Evolutionary conservation across 2,329 filamentous ascomycete genomes (phyloP), one percentile per base, ranked within the genome.

Genomic region (Stenocarpella maydis): DNA sequence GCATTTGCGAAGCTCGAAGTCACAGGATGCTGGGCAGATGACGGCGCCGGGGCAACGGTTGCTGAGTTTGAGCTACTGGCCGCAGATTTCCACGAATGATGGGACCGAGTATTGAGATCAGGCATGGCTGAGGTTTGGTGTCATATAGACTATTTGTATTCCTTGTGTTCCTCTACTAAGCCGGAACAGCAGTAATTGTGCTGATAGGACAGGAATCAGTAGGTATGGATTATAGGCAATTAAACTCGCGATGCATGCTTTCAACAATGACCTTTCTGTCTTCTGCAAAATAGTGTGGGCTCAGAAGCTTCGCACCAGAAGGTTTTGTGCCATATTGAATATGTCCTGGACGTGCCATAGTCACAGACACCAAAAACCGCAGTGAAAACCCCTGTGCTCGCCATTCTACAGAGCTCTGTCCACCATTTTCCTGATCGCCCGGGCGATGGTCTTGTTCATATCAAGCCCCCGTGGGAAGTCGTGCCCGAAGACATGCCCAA

Each of bases 391-490:
- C 28, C 41, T 37, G 24, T 66, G 3, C 21, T 34, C 2, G 24
- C 21, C 3, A 49, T 19, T 41, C 55, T 61, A 70, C 28, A 70
- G 45, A 21, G 69, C 65, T 45, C 58, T 70, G 14, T 26, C 69
- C 28, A n/a, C 69, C 50, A 67, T 63, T n/a, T 47, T 50, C 53
- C 69, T 67, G 54, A 70, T 70, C 12, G 64, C 21, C 58, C 65
- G 55, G 31, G 69, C 69, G 49, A 70, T 70, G 21, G 39, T 58
- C 43, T 64, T 70, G 31, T 67, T 70, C 69, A 70, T 70, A 6
- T 70, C 69, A 26, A 63, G 64, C 15, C 69, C 69, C 10, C 69
- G 47, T 15, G 69, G 69, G 53, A 70, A 70, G 55, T 70, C 69
- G 34, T 70, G 69, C 37, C 69, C 69, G 31, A 68, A 70, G 3